Evolutionary conservation across 257 asterid species (phyloP).

Genomic region (Solanum peruvianum): DNA sequence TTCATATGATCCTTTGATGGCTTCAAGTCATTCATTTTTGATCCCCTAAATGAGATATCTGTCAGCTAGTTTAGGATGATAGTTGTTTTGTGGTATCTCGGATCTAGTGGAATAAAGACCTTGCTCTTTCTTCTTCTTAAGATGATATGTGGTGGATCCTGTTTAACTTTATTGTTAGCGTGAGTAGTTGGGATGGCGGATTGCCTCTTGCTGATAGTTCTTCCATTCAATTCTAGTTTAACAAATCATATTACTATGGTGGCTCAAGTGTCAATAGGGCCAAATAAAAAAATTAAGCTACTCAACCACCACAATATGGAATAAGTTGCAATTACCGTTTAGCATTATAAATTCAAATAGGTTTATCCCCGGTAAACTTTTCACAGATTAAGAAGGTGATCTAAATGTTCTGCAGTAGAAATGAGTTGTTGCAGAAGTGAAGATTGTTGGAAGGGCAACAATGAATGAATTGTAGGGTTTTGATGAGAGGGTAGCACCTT

Average conservation of each 20-base stretch:
- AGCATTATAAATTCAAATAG: neutral
- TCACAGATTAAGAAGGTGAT: neutral
- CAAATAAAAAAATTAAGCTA: neutral
- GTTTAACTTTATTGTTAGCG: neutral
- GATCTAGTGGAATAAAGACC: neutral
- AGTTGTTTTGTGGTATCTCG: neutral
- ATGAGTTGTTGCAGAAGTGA: neutral
- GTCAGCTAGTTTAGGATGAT: neutral
- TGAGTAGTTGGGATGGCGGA: neutral
- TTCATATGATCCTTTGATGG: neutral
- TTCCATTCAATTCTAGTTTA: neutral
- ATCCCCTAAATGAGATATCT: neutral
- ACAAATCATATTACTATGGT: neutral
- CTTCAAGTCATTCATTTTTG: neutral
- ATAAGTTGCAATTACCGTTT: neutral
- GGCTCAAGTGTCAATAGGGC: neutral
- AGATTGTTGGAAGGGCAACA: neutral
- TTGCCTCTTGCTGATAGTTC: neutral
- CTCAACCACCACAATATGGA: neutral
- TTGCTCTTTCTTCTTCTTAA: neutral
- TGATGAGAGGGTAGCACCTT: neutral
- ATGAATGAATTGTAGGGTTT: neutral
- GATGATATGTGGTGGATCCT: neutral
- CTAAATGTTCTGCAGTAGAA: neutral
- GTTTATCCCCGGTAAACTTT: neutral